A percentile compares a stretch with the other conserved stretches of the same genome.
These are phyloP conservation scores for Neophaeococcomyces aloes DNA, from an alignment of 2,329 filamentous ascomycete genomes.

Conservation along the genomic window DNA sequence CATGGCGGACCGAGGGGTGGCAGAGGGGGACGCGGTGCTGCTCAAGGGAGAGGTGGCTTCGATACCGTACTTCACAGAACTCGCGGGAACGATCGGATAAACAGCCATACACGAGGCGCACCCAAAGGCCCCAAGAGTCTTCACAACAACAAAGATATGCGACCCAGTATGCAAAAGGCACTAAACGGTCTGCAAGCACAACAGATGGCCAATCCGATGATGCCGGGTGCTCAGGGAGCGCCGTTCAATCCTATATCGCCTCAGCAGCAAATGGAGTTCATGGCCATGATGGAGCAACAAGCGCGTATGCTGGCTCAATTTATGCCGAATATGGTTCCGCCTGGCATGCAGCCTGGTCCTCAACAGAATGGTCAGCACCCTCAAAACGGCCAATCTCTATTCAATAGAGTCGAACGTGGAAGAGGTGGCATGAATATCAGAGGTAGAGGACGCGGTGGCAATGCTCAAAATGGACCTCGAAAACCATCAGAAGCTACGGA, in stretches of 20 bases:
- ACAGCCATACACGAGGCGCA: conserved; percentile 59
- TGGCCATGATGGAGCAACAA: conserved; percentile 74
- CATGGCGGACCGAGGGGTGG: conserved; percentile 60
- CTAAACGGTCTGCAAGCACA: conserved; percentile 31
- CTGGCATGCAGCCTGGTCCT: conserved; percentile 44
- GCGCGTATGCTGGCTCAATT: conserved; percentile 74
- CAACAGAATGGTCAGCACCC: conserved; percentile 31
- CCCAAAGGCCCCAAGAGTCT: conserved; percentile 60
- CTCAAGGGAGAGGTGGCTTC: conserved; percentile 55
- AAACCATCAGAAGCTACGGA: conserved; percentile 14
- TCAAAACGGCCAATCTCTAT: conserved; percentile 49
- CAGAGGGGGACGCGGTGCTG: conserved; percentile 69
- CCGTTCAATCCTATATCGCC: conserved; percentile 23
- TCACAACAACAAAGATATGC: conserved; percentile 31
- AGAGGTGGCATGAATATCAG: conserved; percentile 11
- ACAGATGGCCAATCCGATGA: conserved; percentile 36
- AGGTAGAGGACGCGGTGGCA: conserved; percentile 17
- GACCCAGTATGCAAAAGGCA: conserved; percentile 37
- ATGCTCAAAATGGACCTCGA: conserved; percentile 14
- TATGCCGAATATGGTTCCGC: conserved; percentile 45
- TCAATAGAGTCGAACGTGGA: conserved; percentile 53
- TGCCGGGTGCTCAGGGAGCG: conserved; percentile 26
- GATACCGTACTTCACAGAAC: conserved; percentile 75
- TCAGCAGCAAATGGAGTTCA: conserved; percentile 62
- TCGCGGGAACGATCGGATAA: conserved; percentile 70